phyloP scores from a whole-genome alignment of 164 flowering plant species.

The Akebia trifoliata region DNA sequence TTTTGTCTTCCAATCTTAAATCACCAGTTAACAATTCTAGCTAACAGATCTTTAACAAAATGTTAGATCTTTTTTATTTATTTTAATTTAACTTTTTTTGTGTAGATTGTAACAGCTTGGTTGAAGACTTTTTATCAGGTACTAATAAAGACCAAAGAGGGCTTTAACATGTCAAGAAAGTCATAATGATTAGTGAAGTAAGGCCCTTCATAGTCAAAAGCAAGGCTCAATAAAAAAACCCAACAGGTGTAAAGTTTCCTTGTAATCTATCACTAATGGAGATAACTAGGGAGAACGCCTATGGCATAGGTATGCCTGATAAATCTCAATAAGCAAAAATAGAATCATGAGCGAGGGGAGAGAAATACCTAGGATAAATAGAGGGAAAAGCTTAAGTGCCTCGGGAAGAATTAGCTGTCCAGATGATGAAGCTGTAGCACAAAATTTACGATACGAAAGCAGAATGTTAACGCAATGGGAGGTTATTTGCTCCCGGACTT shows the following conservation, averaged over 20 bases:
- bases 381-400: slow-evolving; percentile 89
- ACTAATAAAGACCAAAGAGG: no score
- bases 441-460: slow-evolving; percentile 82
- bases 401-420: slow-evolving; percentile 98
- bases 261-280: no score
- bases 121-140: not conserved
- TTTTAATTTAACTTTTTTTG: not conserved
- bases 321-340: not conserved
- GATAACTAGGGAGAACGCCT: no score
- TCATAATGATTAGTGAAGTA: no score
- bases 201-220: no score
- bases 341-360: not conserved
- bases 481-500: slow-evolving; percentile 70
- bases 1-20: no score
- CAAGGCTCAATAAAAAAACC: no score
- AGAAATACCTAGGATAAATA: slow-evolving; percentile 74
- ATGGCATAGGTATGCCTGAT: not conserved
- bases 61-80: not conserved
- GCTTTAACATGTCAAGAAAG: no score
- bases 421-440: slow-evolving; percentile 92
- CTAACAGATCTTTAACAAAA: not conserved
- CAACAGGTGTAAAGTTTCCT: no score
- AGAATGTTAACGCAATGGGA: slow-evolving; percentile 68
- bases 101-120: not conserved
- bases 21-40: not conserved